A percentile compares a stretch with the other conserved stretches of the same genome.
Evolutionary conservation across 164 flowering plant species (phyloP).

Genomic region (Stephania japonica): DNA sequence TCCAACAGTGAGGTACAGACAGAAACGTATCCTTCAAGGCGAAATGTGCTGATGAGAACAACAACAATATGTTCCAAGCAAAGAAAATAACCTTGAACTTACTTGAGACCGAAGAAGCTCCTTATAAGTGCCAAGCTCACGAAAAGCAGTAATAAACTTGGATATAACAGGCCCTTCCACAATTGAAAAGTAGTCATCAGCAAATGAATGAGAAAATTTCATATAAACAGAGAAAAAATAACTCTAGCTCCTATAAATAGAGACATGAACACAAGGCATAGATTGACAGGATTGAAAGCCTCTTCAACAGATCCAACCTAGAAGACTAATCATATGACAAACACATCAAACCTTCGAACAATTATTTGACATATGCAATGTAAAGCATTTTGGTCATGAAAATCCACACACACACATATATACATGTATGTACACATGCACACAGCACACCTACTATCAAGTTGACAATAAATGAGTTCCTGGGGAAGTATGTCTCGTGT

Average conservation of each 20-base stretch:
- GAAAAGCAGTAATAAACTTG: constrained; percentile 66
- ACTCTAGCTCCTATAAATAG: not conserved
- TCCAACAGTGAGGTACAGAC: too few species aligned
- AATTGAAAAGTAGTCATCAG: constrained; percentile 1
- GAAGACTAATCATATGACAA: too few species aligned
- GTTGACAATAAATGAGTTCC: too few species aligned
- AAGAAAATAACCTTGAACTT: constrained; percentile 17
- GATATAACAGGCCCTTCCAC: constrained; percentile 80
- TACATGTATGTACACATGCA: too few species aligned
- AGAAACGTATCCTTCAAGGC: too few species aligned
- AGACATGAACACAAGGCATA: not conserved
- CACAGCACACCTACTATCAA: too few species aligned
- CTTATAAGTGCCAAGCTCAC: constrained; percentile 78
- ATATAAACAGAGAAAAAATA: not conserved
- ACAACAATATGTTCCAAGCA: not conserved
- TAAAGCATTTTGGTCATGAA: too few species aligned
- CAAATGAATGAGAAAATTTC: not conserved
- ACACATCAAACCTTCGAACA: too few species aligned
- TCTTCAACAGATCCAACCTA: not conserved
- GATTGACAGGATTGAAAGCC: not conserved
- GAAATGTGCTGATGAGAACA: not conserved
- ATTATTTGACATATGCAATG: too few species aligned
- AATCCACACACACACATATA: too few species aligned
- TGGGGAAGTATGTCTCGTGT: too few species aligned
- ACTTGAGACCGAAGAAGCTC: constrained; percentile 94